Evolutionary conservation across 2,329 filamentous ascomycete genomes (phyloP).

Genomic region (Nemania sp.): DNA sequence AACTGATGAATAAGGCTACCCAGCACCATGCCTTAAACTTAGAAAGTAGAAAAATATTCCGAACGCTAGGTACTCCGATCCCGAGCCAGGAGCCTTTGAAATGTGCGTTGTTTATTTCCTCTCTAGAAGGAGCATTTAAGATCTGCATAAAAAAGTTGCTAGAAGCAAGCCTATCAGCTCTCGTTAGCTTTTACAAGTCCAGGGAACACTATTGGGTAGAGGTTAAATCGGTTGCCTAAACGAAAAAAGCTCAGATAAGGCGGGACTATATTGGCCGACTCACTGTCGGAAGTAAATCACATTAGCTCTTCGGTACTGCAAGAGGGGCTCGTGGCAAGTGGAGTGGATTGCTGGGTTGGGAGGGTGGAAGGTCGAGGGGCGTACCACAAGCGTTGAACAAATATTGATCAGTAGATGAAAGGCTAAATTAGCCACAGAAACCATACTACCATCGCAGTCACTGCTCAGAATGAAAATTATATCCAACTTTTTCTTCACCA

Average conservation of each 20-base stretch:
- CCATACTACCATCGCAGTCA: background rate
- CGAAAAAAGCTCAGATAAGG: too few species aligned
- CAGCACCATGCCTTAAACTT: conserved; percentile 37
- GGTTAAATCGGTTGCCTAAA: background rate
- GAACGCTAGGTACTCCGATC: conserved; percentile 57
- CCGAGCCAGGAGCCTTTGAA: conserved; percentile 54
- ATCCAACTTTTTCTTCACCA: background rate
- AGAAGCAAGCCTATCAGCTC: conserved; percentile 56
- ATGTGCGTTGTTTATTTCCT: conserved; percentile 61
- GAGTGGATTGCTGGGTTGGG: too few species aligned
- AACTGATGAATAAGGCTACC: conserved; percentile 31
- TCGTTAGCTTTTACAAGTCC: too few species aligned
- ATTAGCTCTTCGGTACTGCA: too few species aligned
- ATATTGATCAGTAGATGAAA: conserved; percentile 20
- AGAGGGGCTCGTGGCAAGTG: too few species aligned
- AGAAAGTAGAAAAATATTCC: conserved; percentile 50
- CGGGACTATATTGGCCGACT: too few species aligned
- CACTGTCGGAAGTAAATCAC: background rate
- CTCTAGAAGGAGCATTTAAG: conserved; percentile 59
- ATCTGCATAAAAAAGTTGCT: conserved; percentile 65
- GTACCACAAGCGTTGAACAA: conserved; percentile 27
- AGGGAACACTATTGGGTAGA: too few species aligned
- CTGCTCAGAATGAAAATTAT: background rate
- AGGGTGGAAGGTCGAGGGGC: too few species aligned
- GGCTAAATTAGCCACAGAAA: background rate